Base-by-base conservation (phyloP, 1,284 basidiomycete genomes). In the Microbotryum saponariae region DNA sequence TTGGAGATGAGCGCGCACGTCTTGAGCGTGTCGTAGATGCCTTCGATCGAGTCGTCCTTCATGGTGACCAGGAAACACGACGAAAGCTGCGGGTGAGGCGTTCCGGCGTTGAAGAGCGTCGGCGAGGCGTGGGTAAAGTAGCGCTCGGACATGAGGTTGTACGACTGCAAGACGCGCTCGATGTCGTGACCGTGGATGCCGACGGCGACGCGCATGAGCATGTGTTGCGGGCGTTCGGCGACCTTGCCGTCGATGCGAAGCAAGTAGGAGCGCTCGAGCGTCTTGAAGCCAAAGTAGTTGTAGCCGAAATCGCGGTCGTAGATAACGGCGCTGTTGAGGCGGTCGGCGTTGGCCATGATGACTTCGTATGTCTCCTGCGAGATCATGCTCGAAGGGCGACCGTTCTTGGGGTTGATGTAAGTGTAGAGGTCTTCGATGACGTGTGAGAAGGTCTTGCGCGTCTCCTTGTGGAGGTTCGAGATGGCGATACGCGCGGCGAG, bases 1-100 rank as follows among this genome's bases (percentile, higher is more conserved):
- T 99, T 98, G 74, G 91, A 94, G 77, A 99, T 99, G 89, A 97
- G 93, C 3, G 96, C 96, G 75, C 96, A 98, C 65, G 85, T 90
- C 82, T 97, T 98, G 72, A 99, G 82, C 1, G 94, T 98, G 74
- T 97, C 93, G 77, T 98, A 98, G 76, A 99, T 98, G 49, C 94
- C 96, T 71, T 98, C 96, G 68, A 98, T 98, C 9, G 91, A 97
- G 77, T 98, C 96, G 48, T 97, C 93, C 78, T 93, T 93, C 93
- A 98, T 97, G 73, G 86, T 87, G 58, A 98, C 88, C 59, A 98
- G 84, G 84, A 98, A 99, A 80, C 94, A 98, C 6, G 93, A 97
- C 69, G 89, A 91, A 66, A 99, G 82, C 76, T 99, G 96, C 45
- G 93, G 85, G 75, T 91, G 81, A 25, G 94, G 94, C 18, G 94